Percentiles rank a stretch among this genome's conserved stretches.
Evolutionary conservation across 345 rosid species (phyloP).

Genomic region (Ceriops tagal): DNA sequence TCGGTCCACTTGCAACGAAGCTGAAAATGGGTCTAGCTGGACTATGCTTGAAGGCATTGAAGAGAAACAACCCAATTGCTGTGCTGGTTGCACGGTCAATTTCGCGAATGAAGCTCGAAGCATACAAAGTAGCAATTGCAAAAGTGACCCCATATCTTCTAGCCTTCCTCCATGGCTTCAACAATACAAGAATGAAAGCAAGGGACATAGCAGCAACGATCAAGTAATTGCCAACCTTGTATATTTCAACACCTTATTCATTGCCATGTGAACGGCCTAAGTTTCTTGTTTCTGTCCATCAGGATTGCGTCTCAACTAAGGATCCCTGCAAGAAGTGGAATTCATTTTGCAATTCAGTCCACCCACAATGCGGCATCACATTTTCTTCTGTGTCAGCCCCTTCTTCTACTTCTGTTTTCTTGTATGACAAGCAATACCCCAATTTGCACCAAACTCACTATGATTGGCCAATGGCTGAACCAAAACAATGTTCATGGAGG

Average conservation of each 20-base stretch:
- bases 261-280: neutral
- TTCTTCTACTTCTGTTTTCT: conserved; percentile 48
- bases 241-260: neutral
- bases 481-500: conserved; percentile 30
- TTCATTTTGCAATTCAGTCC: conserved; percentile 50
- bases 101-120: conserved; percentile 21
- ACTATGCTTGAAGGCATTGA: conserved; percentile 31
- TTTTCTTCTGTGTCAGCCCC: conserved; percentile 59
- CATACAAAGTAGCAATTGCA: conserved; percentile 25
- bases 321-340: conserved; percentile 65
- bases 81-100: conserved; percentile 22
- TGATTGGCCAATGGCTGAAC: conserved; percentile 49
- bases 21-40: conserved; percentile 39
- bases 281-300: conserved; percentile 8
- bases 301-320: conserved; percentile 48
- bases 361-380: conserved; percentile 39
- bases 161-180: conserved; percentile 33
- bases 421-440: conserved; percentile 44
- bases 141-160: conserved; percentile 31
- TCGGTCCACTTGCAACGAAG: conserved; percentile 40
- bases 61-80: conserved; percentile 41
- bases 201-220: conserved; percentile 27
- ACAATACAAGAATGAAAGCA: conserved; percentile 30
- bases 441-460: conserved; percentile 34
- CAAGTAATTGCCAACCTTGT: conserved; percentile 29